phyloP scores from a whole-genome alignment of 441 rosid genomes.

The Omphalea diandra region DNA sequence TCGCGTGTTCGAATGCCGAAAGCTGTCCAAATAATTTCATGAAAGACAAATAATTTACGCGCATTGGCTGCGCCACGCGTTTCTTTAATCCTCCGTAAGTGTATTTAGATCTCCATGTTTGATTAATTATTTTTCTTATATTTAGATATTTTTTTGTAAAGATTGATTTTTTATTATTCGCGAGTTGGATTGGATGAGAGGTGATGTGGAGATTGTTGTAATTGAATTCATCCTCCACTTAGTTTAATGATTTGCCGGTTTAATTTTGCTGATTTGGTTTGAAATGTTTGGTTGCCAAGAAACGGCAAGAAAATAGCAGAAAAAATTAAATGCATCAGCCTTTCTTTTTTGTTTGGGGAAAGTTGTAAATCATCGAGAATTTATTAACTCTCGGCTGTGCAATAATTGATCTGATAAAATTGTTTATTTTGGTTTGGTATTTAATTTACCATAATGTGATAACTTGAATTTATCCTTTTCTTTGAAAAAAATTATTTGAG shows the following conservation, averaged over 20 bases:
- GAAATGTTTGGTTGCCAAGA: slow-evolving; percentile 10
- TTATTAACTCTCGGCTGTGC: neutral
- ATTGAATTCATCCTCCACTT: neutral
- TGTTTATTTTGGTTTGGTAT: neutral
- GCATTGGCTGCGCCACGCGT: no score
- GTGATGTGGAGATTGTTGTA: slow-evolving; percentile 13
- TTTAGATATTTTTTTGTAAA: neutral
- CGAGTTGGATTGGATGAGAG: neutral
- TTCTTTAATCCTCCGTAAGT: no score
- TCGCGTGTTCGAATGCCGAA: neutral
- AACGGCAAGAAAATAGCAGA: slow-evolving; percentile 1
- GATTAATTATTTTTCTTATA: no score
- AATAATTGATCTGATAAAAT: neutral
- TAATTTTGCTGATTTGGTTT: neutral
- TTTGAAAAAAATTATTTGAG: no score
- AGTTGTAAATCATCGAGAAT: no score
- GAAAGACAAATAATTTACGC: no score
- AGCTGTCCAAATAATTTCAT: no score
- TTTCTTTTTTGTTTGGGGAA: neutral
- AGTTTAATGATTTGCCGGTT: neutral
- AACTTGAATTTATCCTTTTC: neutral
- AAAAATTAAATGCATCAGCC: neutral
- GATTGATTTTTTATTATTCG: slow-evolving; percentile 6
- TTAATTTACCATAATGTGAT: no score
- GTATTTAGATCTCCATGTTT: no score